These are phyloP conservation scores for Eurotiales sp. DNA, from an alignment of 2,329 filamentous ascomycete genomes.

Conservation along the genomic window DNA sequence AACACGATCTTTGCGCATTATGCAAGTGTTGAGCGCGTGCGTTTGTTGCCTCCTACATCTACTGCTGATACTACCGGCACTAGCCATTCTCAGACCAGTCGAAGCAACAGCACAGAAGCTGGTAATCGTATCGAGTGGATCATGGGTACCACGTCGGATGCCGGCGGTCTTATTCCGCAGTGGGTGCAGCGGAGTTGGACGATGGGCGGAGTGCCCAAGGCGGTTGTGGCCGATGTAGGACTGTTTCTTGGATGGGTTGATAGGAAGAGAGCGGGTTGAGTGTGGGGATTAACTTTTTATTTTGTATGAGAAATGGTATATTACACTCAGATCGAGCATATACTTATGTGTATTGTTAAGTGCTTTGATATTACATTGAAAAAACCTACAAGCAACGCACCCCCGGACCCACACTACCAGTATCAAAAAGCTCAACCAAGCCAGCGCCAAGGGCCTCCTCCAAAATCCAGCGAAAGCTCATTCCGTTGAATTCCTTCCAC, in stretches of 20 bases:
- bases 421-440: constrained; percentile 60
- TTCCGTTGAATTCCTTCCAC: constrained; percentile 58
- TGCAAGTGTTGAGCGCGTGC: constrained; percentile 32
- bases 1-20: constrained; percentile 31
- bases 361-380: too few relatives aligned
- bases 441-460: constrained; percentile 60
- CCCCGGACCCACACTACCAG: constrained; percentile 57
- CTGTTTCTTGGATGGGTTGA: constrained; percentile 33
- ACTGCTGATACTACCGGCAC: neutral
- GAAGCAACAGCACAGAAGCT: neutral
- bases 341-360: too few relatives aligned
- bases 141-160: constrained; percentile 37
- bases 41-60: constrained; percentile 11
- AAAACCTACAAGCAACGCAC: constrained; percentile 41
- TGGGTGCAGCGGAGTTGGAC: constrained; percentile 37
- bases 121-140: constrained; percentile 26
- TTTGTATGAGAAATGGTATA: too few relatives aligned
- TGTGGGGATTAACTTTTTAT: too few relatives aligned
- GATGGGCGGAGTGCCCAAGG: constrained; percentile 33
- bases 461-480: constrained; percentile 58
- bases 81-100: too few relatives aligned
- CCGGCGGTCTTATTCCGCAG: constrained; percentile 32
- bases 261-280: constrained; percentile 9
- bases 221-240: constrained; percentile 37
- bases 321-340: too few relatives aligned